Conservation (phyloP, 1,139 yeast species). For the Meyerozyma guilliermondii region DNA sequence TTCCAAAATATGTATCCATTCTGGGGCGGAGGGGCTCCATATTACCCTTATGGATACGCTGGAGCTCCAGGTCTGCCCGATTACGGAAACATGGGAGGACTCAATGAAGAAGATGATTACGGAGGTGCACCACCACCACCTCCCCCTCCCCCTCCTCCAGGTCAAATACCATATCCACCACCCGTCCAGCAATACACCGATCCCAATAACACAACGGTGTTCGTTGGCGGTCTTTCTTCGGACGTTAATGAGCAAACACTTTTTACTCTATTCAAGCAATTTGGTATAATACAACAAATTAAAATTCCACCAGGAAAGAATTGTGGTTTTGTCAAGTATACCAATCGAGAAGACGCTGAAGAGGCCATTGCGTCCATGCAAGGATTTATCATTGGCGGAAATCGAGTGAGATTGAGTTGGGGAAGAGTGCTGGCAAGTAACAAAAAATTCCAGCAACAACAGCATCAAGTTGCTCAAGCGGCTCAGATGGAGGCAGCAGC, state of each 20-base stretch:
- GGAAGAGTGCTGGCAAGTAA: constrained; percentile 50
- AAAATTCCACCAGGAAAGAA: constrained; percentile 91
- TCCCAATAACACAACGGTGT: constrained; percentile 87
- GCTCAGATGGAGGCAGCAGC: constrained; percentile 34
- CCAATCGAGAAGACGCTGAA: constrained; percentile 78
- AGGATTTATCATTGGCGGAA: constrained; percentile 85
- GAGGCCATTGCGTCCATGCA: constrained; percentile 89
- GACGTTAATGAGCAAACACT: constrained; percentile 75
- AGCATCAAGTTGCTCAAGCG: constrained; percentile 28
- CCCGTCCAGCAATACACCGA: constrained; percentile 44
- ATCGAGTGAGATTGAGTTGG: constrained; percentile 84
- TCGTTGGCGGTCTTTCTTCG: constrained; percentile 82
- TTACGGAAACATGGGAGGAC: not conserved
- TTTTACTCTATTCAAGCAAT: constrained; percentile 70
- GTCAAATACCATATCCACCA: not conserved
- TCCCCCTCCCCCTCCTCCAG: not conserved
- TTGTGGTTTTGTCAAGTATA: constrained; percentile 88
- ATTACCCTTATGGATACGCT: not conserved
- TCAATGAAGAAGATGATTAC: not conserved
- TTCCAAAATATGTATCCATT: not conserved
- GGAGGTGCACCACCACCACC: not conserved
- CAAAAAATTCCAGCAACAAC: constrained; percentile 30
- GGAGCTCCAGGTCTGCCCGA: not conserved
- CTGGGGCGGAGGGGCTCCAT: not conserved
- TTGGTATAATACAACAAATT: constrained; percentile 79